phyloP scores from a whole-genome alignment of 768 basidiomycete species.

The Pulveroboletus sp. region DNA sequence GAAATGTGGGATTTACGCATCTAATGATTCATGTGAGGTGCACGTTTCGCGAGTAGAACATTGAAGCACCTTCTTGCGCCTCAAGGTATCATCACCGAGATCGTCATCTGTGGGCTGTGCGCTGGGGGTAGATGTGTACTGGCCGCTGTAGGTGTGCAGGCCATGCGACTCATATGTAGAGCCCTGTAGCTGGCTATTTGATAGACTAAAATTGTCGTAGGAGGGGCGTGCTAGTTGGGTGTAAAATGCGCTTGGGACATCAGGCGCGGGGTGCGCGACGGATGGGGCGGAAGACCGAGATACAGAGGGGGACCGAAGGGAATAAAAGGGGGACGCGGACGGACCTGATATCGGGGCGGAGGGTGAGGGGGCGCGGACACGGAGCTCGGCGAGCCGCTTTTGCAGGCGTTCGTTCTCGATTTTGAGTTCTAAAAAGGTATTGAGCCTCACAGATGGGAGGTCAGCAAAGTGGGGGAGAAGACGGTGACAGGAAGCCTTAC shows the following conservation, averaged over 20 bases:
- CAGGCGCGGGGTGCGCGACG: constrained; percentile 5
- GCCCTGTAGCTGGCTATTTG: constrained; percentile 9
- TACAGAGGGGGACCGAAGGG: constrained; percentile 27
- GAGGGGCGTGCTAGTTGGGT: constrained; percentile 8
- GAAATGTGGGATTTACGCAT: constrained; percentile 38
- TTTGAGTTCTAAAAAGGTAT: constrained; percentile 78
- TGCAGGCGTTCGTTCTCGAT: constrained; percentile 80
- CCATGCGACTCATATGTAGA: constrained; percentile 19
- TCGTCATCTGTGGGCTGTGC: constrained; percentile 35
- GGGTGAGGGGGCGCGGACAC: constrained; percentile 22
- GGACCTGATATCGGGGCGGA: constrained; percentile 11
- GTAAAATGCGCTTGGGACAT: constrained; percentile 13
- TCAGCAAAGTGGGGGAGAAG: not conserved
- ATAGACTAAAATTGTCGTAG: constrained; percentile 14
- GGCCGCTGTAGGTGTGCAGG: constrained; percentile 12
- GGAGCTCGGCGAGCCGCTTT: constrained; percentile 48
- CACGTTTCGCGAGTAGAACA: not conserved
- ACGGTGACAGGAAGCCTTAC: constrained; percentile 34
- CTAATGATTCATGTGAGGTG: constrained; percentile 8
- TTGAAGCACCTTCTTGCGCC: constrained; percentile 56
- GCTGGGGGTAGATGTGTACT: constrained; percentile 11
- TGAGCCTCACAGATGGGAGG: constrained; percentile 43
- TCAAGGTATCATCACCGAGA: constrained; percentile 44
- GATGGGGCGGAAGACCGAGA: constrained; percentile 19
- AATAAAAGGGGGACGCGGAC: constrained; percentile 22